Conservation (phyloP, 768 basidiomycete genomes). For the Baorangia bicolor region DNA sequence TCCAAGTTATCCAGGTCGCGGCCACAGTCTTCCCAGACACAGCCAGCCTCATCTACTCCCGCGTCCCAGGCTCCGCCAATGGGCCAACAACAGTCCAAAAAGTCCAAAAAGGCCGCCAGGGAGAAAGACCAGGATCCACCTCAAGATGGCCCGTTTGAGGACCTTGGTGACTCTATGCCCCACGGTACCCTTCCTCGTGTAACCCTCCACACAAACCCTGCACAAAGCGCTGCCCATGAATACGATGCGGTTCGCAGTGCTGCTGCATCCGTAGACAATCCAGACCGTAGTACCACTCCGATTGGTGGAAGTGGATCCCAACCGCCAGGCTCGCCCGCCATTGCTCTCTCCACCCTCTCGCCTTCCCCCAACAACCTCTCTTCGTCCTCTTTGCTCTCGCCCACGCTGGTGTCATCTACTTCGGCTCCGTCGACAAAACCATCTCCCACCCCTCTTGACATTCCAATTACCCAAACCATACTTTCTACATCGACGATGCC, state of each 20-base stretch:
- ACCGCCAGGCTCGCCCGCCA: constrained; percentile 29
- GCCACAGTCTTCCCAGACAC: constrained; percentile 71
- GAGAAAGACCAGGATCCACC: constrained; percentile 62
- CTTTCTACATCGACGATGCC: constrained; percentile 65
- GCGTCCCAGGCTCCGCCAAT: constrained; percentile 49
- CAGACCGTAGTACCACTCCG: constrained; percentile 33
- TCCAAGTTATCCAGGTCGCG: constrained; percentile 69
- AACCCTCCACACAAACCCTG: constrained; percentile 39
- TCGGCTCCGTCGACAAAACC: constrained; percentile 36
- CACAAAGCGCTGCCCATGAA: constrained; percentile 40
- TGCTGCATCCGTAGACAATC: constrained; percentile 33
- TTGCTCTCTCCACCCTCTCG: constrained; percentile 38
- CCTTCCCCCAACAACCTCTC: constrained; percentile 40
- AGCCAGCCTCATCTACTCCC: constrained; percentile 47
- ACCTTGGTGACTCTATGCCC: constrained; percentile 34
- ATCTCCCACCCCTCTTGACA: constrained; percentile 63
- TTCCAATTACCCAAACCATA: constrained; percentile 81
- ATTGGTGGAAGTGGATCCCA: constrained; percentile 43
- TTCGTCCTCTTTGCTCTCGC: constrained; percentile 38
- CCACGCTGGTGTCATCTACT: constrained; percentile 7
- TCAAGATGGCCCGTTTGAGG: constrained; percentile 43
- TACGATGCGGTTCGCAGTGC: constrained; percentile 35
- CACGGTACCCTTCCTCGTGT: constrained; percentile 47
- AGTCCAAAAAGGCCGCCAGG: constrained; percentile 67
- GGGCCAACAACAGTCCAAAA: constrained; percentile 86